These are phyloP conservation scores for Malania oleifera DNA, from an alignment of 164 flowering plant genomes.

Conservation along the genomic window DNA sequence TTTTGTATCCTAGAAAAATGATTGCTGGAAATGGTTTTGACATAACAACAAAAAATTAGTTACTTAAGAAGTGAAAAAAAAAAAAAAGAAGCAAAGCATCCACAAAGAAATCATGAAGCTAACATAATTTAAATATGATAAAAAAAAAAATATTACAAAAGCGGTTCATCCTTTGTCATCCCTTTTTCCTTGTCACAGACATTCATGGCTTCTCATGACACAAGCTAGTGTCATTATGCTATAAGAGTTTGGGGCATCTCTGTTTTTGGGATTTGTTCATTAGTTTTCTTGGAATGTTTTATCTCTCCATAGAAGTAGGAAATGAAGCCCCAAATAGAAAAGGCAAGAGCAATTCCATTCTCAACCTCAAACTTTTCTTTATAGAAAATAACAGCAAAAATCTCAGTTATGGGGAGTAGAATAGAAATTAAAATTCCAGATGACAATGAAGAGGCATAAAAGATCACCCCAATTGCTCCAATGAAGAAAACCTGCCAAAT, in stretches of 20 bases:
- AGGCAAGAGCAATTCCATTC: slow-evolving; percentile 48
- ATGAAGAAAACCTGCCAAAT: background rate
- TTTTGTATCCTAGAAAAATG: too few species aligned
- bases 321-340: slow-evolving; percentile 56
- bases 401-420: slow-evolving; percentile 43
- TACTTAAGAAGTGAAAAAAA: too few species aligned
- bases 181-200: too few species aligned
- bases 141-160: too few species aligned
- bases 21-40: too few species aligned
- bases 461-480: slow-evolving; percentile 2
- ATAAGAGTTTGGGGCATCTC: slow-evolving; percentile 15
- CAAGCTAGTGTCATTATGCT: too few species aligned
- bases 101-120: too few species aligned
- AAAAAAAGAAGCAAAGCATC: too few species aligned
- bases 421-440: slow-evolving; percentile 4
- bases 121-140: too few species aligned
- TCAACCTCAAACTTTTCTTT: slow-evolving; percentile 44
- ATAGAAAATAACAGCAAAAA: slow-evolving; percentile 41
- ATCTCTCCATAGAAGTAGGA: slow-evolving; percentile 63
- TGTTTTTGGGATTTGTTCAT: slow-evolving; percentile 14
- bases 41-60: too few species aligned
- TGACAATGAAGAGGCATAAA: slow-evolving; percentile 5
- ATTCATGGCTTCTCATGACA: too few species aligned
- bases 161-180: too few species aligned
- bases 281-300: slow-evolving; percentile 22